Percentiles rank a stretch among this genome's conserved stretches.
phyloP scores from a whole-genome alignment of 495 filamentous ascomycete genomes.

The Annulohypoxylon moriforme region DNA sequence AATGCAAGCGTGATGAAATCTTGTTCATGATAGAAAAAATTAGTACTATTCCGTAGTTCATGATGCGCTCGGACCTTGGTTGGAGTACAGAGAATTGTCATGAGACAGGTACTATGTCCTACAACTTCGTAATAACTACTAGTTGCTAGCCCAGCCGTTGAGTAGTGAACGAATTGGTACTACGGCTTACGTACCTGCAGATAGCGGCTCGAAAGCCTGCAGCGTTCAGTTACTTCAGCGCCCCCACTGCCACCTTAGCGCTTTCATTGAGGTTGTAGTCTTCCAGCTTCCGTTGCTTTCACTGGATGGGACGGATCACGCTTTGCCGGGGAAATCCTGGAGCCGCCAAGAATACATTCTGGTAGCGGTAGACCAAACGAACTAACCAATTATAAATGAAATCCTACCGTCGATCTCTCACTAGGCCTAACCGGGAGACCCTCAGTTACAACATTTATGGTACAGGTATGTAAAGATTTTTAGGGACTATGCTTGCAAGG shows the following conservation, averaged over 20 bases:
- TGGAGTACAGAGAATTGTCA: constrained; percentile 31
- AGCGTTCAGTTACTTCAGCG: constrained; percentile 17
- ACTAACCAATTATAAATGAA: constrained; percentile 22
- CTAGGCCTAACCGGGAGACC: background rate
- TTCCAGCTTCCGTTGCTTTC: constrained; percentile 11
- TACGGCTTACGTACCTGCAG: constrained; percentile 39
- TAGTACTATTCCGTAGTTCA: background rate
- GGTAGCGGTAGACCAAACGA: constrained; percentile 13
- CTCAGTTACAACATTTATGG: constrained; percentile 6
- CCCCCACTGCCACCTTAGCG: constrained; percentile 24
- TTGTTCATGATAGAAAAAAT: background rate
- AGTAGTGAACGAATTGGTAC: constrained; percentile 20
- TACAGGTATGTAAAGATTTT: background rate
- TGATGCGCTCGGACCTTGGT: constrained; percentile 12
- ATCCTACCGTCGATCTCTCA: constrained; percentile 15
- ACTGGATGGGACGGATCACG: constrained; percentile 34
- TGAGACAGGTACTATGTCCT: constrained; percentile 29
- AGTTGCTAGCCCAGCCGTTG: constrained; percentile 8
- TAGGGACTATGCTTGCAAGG: background rate
- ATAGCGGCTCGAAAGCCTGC: constrained; percentile 26
- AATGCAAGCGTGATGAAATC: background rate
- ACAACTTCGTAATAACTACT: constrained; percentile 23
- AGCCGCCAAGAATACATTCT: constrained; percentile 25
- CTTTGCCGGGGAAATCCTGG: constrained; percentile 10
- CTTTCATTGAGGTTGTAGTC: constrained; percentile 24